Base-by-base conservation (phyloP, 2,329 filamentous ascomycete genomes). In the Fusarium sp. region DNA sequence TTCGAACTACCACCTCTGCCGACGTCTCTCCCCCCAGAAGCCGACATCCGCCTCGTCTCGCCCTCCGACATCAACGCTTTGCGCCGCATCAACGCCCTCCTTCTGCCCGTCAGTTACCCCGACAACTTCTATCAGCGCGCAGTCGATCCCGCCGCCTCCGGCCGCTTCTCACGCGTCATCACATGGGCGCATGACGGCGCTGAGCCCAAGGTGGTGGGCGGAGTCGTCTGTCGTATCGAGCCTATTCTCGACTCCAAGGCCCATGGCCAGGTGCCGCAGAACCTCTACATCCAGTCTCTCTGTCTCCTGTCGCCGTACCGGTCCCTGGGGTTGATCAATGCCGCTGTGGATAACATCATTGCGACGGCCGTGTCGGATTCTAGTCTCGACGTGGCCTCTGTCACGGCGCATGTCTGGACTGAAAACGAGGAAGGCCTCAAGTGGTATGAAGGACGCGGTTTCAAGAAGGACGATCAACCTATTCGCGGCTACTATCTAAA, bases 381-480 rank as follows among this genome's bases (percentile, higher is more conserved):
- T 5, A 81, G 72, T 17, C 80, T 85, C 71, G 78, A 85, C 61
- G 84, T 86, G 37, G 76, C 74, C 38, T 76, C 84, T 50, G 83
- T 91, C 17, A 92, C 90, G 73, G 91, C 91, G 6, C 91, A 93
- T 79, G 91, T 93, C 17, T 93, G 91, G 91, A 91, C 90, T 12
- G 87, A 90, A 68, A 92, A 92, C 79, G 86, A 87, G 3, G 90
- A 92, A 22, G 91, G 87, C 0, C 81, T 92, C 70, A 84, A 84
- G 66, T 93, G 91, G 91, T 93, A 93, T 81, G 77, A 83, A 35
- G 84, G 85, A 27, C 86, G 89, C 11, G 89, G 90, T 4, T 93
- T 93, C 79, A 76, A 79, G 67, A 84, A 84, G 60, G 84, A 86
- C 58, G 85, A 83, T 15, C 76, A 84, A 38, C 83, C 85, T n/a